phyloP scores from a whole-genome alignment of 345 rosid species.

The Salix arbutifolia region DNA sequence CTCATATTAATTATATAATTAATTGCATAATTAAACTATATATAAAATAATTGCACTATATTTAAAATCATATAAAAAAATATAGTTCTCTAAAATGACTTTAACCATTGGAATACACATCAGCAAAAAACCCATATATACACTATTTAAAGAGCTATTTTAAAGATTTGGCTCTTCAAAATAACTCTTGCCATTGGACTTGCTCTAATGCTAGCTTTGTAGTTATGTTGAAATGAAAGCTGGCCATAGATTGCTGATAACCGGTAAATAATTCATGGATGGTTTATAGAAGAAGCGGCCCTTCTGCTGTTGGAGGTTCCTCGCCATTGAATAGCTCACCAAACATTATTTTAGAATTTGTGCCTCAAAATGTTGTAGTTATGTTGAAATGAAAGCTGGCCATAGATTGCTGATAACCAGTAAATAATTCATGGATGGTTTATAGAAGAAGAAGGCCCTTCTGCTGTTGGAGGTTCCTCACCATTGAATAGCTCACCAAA shows the following conservation, averaged over 20 bases:
- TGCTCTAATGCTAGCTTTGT: not conserved
- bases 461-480: not conserved
- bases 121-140: no score
- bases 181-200: no score
- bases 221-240: conserved; percentile 12
- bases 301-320: not conserved
- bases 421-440: not conserved
- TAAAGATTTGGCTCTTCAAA: no score
- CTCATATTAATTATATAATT: no score
- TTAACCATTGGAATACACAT: no score
- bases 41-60: no score
- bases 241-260: not conserved
- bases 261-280: not conserved
- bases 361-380: not conserved
- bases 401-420: not conserved
- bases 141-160: no score
- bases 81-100: no score
- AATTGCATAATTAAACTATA: no score
- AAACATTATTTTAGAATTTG: not conserved
- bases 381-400: conserved; percentile 14
- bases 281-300: not conserved
- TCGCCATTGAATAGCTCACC: not conserved
- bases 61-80: no score
- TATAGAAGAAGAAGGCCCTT: not conserved
- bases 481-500: not conserved